Evolutionary conservation across 2,329 filamentous ascomycete species (phyloP).

Genomic region (Aureobasidium lini): DNA sequence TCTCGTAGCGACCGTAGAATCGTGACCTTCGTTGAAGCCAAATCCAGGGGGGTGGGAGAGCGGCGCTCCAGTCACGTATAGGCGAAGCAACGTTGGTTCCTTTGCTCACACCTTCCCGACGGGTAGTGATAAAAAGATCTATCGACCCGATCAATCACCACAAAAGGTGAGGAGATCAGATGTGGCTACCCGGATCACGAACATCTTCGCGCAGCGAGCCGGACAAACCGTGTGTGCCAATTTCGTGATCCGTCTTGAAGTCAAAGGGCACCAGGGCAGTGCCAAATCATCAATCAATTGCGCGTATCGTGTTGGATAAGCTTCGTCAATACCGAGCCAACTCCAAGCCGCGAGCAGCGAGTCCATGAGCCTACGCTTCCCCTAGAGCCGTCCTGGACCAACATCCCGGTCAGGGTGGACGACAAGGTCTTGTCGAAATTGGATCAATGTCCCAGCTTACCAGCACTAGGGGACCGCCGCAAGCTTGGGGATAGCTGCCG

Average conservation of each 20-base stretch:
- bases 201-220: not conserved
- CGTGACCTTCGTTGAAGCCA: too few relatives aligned
- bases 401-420: not conserved
- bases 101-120: not conserved
- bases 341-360: not conserved
- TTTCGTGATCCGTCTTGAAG: not conserved
- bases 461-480: not conserved
- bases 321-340: not conserved
- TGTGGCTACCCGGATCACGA: not conserved
- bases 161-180: not conserved
- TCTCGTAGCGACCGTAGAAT: not conserved
- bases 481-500: slow-evolving; percentile 1
- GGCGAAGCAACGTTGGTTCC: not conserved
- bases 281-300: not conserved
- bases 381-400: not conserved
- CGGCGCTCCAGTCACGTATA: not conserved
- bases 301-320: not conserved
- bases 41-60: not conserved
- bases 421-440: slow-evolving; percentile 5
- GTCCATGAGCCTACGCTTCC: not conserved
- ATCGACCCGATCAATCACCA: not conserved
- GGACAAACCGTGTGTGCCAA: not conserved
- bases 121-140: not conserved
- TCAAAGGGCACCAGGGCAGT: not conserved
- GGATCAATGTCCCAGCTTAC: not conserved